Base-by-base conservation (phyloP, 257 asterid species). In the Scutellaria baicalensis region DNA sequence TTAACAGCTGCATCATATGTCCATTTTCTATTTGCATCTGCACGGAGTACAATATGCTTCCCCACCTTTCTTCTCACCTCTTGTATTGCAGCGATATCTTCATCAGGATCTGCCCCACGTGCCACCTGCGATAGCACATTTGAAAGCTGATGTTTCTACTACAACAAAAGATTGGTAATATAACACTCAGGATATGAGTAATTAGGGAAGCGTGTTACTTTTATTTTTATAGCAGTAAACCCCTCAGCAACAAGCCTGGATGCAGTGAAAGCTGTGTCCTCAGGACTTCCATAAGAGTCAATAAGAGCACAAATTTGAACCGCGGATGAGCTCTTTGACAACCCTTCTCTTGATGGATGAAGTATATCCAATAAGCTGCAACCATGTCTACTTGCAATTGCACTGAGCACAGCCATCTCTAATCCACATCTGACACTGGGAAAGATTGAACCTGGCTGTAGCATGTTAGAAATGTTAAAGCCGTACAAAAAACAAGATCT, bases 401-500 rank as follows among this genome's bases (percentile, higher is more conserved):
- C 93, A 79, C 83, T 82, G 55, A 94, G 96, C 70, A 94, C 59
- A 79, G 99, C 97, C 95, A 88, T 89, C 86, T 94, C 99, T 70
- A 94, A 71, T 55, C 99, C 99, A 31, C 97, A 94, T 71, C 99
- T 81, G 52, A 91, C 96, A 66, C 99, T 91, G 7, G 99, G 96
- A 75, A 84, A 81, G 79, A 94, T 85, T 5, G 97, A 87, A 72
- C 79, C 81, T 59, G 97, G 96, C 99, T 93, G 70, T 64, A 84
- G 76, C 64, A 72, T 59, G 65, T 69, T 27, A 35, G 73, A 65
- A 47, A 75, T n/a, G 60, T 67, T 55, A 76, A 69, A 59, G 60
- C 8, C 70, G 39, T 21, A 12, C 33, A 45, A 59, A 69, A 16
- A 9, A 61, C 31, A 56, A 81, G 69, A 20, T 35, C 36, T 18